phyloP scores from a whole-genome alignment of 2,329 filamentous ascomycete species.

The Colletotrichum filicis region DNA sequence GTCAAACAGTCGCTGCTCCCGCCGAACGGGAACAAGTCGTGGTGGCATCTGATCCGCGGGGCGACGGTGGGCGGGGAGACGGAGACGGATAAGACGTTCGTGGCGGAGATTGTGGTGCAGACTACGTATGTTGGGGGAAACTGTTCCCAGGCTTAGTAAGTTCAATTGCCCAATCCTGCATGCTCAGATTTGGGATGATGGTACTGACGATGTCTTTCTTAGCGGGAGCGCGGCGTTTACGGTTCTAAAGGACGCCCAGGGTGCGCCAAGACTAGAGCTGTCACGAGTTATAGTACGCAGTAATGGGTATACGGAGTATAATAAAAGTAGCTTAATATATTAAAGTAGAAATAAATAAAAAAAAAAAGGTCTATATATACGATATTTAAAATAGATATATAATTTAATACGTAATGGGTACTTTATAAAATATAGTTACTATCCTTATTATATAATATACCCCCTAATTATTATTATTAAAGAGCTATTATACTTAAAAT shows the following conservation, averaged over 20 bases:
- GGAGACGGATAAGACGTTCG: conserved; percentile 11
- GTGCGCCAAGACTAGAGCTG: conserved; percentile 1
- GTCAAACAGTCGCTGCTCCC: conserved; percentile 27
- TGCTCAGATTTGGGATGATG: no score
- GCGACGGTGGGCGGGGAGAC: conserved; percentile 14
- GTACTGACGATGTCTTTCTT: background rate
- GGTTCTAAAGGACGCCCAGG: conserved; percentile 6
- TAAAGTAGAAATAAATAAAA: no score
- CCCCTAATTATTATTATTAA: no score
- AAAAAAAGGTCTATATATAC: no score
- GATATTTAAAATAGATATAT: no score
- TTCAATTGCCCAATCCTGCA: background rate
- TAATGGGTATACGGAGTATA: no score
- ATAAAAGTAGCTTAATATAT: no score
- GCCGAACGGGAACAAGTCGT: conserved; percentile 5
- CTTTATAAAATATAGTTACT: no score
- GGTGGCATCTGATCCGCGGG: conserved; percentile 30
- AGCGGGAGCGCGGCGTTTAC: conserved; percentile 29
- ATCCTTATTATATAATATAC: no score
- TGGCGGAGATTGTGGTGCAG: conserved; percentile 23
- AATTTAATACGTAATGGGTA: no score
- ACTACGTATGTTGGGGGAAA: conserved; percentile 12
- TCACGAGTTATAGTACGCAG: no score
- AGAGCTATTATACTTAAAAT: no score
- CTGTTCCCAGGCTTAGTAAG: conserved; percentile 29